Conservation (phyloP, 2,329 filamentous ascomycete species). For the Fusarium nelsonii region DNA sequence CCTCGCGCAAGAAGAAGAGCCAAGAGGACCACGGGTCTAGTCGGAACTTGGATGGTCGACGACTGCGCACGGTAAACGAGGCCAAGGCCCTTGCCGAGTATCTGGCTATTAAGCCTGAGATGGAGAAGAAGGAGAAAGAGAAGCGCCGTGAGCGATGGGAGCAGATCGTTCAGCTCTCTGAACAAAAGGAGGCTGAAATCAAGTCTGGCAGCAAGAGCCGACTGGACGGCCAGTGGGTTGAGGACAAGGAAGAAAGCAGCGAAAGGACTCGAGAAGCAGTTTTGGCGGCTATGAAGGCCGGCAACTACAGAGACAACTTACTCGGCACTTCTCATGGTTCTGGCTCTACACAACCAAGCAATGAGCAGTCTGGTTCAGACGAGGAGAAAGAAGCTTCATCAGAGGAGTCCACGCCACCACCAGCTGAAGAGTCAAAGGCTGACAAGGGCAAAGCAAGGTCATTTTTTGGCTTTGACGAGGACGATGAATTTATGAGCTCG, state of each 20-base stretch:
- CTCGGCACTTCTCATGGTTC: conserved; percentile 65
- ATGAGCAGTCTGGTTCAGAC: conserved; percentile 50
- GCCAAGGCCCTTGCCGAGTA: conserved; percentile 97
- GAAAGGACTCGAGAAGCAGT: conserved; percentile 86
- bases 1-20: conserved; percentile 88
- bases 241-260: conserved; percentile 90
- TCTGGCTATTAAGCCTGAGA: conserved; percentile 93
- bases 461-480: conserved; percentile 84
- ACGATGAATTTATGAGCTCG: conserved; percentile 79
- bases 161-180: conserved; percentile 85
- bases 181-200: conserved; percentile 86
- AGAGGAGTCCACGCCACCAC: conserved; percentile 63
- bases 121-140: conserved; percentile 95
- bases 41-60: conserved; percentile 90
- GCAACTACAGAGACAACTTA: conserved; percentile 71
- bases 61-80: conserved; percentile 91
- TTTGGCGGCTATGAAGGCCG: conserved; percentile 74
- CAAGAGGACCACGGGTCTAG: conserved; percentile 90
- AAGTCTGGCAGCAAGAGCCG: conserved; percentile 77
- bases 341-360: conserved; percentile 53
- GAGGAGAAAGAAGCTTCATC: conserved; percentile 57
- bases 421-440: conserved; percentile 57
- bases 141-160: conserved; percentile 87
- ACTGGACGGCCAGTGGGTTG: conserved; percentile 92
- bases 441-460: conserved; percentile 58